phyloP scores from a whole-genome alignment of 108 stramenopile species.

The Cyclostephanos tholiformis region DNA sequence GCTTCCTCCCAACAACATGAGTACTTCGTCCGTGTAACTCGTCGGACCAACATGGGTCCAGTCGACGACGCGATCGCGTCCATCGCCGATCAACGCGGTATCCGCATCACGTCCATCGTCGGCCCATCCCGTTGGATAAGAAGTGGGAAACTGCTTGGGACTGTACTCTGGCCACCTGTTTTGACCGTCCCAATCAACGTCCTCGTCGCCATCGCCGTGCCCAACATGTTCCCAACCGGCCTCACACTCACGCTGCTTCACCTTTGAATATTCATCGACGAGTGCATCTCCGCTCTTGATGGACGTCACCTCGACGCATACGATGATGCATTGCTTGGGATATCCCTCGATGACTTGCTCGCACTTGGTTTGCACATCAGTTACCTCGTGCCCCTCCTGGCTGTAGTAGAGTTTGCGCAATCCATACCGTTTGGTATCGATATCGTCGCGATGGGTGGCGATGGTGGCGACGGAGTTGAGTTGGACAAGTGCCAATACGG shows the following conservation, averaged over 20 bases:
- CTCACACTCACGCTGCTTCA: conserved; percentile 6
- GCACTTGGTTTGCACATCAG: conserved; percentile 1
- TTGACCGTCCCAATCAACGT: not conserved
- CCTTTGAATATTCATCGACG: not conserved
- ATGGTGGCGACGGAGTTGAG: not conserved
- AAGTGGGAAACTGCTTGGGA: conserved; percentile 1
- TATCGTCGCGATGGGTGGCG: too few relatives aligned
- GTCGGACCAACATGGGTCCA: not conserved
- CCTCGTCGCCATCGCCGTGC: not conserved
- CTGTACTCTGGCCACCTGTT: not conserved
- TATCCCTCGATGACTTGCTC: not conserved
- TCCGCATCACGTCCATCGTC: not conserved
- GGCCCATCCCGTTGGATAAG: not conserved
- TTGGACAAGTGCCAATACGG: not conserved
- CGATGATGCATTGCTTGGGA: not conserved
- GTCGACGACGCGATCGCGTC: not conserved
- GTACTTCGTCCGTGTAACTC: not conserved
- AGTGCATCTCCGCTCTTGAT: not conserved
- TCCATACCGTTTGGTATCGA: not conserved
- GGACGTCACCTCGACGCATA: conserved; percentile 7
- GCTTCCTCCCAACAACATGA: not conserved
- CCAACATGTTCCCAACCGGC: not conserved
- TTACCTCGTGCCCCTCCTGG: not conserved
- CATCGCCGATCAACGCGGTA: not conserved
- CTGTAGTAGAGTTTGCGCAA: conserved; percentile 5